Base-by-base conservation (phyloP, 441 rosid genomes). In the Geranium incanum region DNA sequence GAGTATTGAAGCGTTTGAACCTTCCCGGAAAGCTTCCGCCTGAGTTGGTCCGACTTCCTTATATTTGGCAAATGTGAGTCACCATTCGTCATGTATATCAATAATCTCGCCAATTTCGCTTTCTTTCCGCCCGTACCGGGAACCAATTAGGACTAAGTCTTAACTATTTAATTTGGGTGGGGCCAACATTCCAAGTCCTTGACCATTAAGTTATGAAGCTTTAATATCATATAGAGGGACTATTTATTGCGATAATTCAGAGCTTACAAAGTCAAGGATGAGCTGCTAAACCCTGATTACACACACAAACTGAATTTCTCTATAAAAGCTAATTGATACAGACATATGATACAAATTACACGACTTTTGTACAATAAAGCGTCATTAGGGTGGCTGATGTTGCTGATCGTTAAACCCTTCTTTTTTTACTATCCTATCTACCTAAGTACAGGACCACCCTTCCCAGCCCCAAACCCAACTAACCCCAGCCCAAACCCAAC, bases 1-100 rank as follows among this genome's bases (percentile, higher is more conserved):
- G 98, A 69, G 41, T 18, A 68, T 84, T 91, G 74, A 90, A 94
- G 80, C 71, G 77, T 65, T 83, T 82, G 78, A 89, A 80, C 78
- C 97, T 94, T 79, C 87, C 95, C 6, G 98, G 98, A 77, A 78
- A 72, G 68, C 96, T 91, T 79, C 97, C 97, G 16, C 80, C 86
- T 72, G 85, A 90, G 71, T 74, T 91, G 66, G 76, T 71, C 39
- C 82, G 83, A 86, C 97, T 94, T 85, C 92, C 91, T 36, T 69
- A 82, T 64, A 90, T 91, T 69, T 78, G 67, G 72, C 73, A 83
- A 75, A 82, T 94, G 98, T 94, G 82, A 86, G 88, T 21, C 37
- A 15, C 66, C 66, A 21, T 60, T 60, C 5, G 1, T 48, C 15
- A 11, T n/a, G 1, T 6, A 28, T 28, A 28, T 28, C 12, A 45